Conservation (phyloP, 73 alveolate genomes). For the Diophrys sp. region DNA sequence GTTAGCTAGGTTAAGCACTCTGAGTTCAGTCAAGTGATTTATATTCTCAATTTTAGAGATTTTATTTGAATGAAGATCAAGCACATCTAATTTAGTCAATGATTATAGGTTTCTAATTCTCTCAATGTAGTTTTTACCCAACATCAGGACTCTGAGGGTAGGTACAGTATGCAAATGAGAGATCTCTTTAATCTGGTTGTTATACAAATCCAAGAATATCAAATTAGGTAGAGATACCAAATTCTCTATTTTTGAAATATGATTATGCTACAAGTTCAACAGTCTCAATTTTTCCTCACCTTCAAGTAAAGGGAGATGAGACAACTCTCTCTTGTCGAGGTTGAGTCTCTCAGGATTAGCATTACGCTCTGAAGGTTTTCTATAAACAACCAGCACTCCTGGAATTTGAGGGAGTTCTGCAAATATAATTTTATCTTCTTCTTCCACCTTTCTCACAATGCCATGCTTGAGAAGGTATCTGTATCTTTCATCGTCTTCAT, state of each 20-base stretch:
- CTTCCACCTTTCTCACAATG: slow-evolving; percentile 83
- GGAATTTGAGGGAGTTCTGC: slow-evolving; percentile 91
- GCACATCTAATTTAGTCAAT: slow-evolving; percentile 87
- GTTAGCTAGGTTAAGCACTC: slow-evolving; percentile 88
- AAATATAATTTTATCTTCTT: slow-evolving; percentile 84
- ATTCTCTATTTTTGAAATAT: slow-evolving; percentile 83
- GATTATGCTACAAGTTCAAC: slow-evolving; percentile 78
- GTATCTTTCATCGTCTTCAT: slow-evolving; percentile 87
- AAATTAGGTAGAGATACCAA: slow-evolving; percentile 84
- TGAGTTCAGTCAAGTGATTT: slow-evolving; percentile 63
- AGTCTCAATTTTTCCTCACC: slow-evolving; percentile 92
- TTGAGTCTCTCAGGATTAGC: slow-evolving; percentile 81
- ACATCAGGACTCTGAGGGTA: slow-evolving; percentile 80
- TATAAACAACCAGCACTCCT: slow-evolving; percentile 85
- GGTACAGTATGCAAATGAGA: slow-evolving; percentile 84
- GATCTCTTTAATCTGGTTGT: slow-evolving; percentile 81
- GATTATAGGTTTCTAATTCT: slow-evolving; percentile 78
- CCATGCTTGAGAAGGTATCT: slow-evolving; percentile 84
- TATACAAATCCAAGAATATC: slow-evolving; percentile 82
- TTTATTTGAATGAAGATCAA: slow-evolving; percentile 88
- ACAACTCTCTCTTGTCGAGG: slow-evolving; percentile 85
- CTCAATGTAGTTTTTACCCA: slow-evolving; percentile 82
- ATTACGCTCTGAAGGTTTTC: slow-evolving; percentile 88
- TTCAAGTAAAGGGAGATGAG: slow-evolving; percentile 92
- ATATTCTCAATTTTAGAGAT: slow-evolving; percentile 85